These are phyloP conservation scores for Dryas octopetala DNA, from an alignment of 306 rosid species.

Conservation along the genomic window DNA sequence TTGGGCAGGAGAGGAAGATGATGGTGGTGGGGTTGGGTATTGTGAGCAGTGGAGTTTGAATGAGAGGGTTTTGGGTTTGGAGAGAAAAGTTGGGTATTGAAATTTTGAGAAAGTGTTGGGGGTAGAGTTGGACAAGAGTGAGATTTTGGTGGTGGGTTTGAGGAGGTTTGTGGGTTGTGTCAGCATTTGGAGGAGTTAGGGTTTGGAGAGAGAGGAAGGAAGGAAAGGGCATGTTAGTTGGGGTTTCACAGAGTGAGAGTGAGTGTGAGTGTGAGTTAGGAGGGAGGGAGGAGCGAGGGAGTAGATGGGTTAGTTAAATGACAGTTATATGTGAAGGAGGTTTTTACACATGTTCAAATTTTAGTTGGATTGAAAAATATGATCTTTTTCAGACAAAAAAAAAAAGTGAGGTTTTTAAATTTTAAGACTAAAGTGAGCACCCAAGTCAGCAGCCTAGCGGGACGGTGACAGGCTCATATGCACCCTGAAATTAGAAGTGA, in stretches of 20 bases:
- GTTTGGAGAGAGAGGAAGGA: slow-evolving; percentile 16
- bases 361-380: background rate
- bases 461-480: background rate
- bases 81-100: slow-evolving; percentile 15
- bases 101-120: slow-evolving; percentile 32
- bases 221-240: slow-evolving; percentile 30
- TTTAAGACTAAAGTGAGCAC: too few species aligned
- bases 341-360: slow-evolving; percentile 45
- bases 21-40: slow-evolving; percentile 17
- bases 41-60: slow-evolving; percentile 28
- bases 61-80: slow-evolving; percentile 27
- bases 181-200: slow-evolving; percentile 43
- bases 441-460: background rate
- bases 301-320: slow-evolving; percentile 12
- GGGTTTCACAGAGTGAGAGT: slow-evolving; percentile 11
- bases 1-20: slow-evolving; percentile 23
- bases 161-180: slow-evolving; percentile 28
- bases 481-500: background rate
- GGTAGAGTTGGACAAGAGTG: slow-evolving; percentile 42
- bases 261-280: background rate
- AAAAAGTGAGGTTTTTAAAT: too few species aligned
- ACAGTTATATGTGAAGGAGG: slow-evolving; percentile 48
- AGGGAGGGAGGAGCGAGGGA: background rate
- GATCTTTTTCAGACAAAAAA: background rate
- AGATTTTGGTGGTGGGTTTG: slow-evolving; percentile 33